These are phyloP conservation scores for Starmerella asiatica DNA, from an alignment of 805 yeast genomes.

Conservation along the genomic window DNA sequence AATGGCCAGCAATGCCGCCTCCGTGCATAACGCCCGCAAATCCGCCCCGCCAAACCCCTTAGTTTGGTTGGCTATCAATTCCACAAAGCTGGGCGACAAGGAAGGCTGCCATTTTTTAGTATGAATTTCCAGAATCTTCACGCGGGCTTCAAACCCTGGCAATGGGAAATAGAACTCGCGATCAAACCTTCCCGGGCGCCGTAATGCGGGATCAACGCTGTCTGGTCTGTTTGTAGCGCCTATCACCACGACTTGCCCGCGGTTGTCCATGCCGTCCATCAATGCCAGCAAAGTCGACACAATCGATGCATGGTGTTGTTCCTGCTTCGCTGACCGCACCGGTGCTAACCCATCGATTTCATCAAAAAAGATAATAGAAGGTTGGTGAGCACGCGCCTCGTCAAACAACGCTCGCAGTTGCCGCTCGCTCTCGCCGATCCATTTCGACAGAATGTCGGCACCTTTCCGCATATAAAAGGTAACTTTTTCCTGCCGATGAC, in stretches of 20 bases:
- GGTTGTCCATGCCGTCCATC: constrained; percentile 98
- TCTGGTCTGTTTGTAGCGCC: constrained; percentile 98
- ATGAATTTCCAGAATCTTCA: constrained; percentile 68
- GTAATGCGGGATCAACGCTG: constrained; percentile 92
- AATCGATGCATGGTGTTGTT: constrained; percentile 94
- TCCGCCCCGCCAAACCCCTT: constrained; percentile 99
- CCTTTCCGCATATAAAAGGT: constrained; percentile 98
- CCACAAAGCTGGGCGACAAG: constrained; percentile 41
- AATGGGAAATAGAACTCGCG: constrained; percentile 92
- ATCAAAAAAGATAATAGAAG: constrained; percentile 90
- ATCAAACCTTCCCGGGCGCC: constrained; percentile 95
- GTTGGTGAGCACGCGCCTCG: constrained; percentile 92
- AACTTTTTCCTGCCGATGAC: constrained; percentile 69
- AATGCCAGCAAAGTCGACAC: constrained; percentile 88
- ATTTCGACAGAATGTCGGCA: constrained; percentile 89
- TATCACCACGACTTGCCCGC: constrained; percentile 95
- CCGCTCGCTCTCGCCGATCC: constrained; percentile 99
- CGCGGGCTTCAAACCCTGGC: constrained; percentile 70
- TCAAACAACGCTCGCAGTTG: constrained; percentile 82
- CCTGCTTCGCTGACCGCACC: constrained; percentile 92
- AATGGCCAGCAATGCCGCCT: constrained; percentile 83
- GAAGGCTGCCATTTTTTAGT: constrained; percentile 83
- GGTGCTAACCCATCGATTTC: constrained; percentile 98
- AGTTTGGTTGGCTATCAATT: constrained; percentile 61
- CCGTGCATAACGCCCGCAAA: constrained; percentile 84